Percentiles rank a stretch among this genome's conserved stretches.
Conservation (phyloP, 257 asterid genomes). For the Penstemon davidsonii region DNA sequence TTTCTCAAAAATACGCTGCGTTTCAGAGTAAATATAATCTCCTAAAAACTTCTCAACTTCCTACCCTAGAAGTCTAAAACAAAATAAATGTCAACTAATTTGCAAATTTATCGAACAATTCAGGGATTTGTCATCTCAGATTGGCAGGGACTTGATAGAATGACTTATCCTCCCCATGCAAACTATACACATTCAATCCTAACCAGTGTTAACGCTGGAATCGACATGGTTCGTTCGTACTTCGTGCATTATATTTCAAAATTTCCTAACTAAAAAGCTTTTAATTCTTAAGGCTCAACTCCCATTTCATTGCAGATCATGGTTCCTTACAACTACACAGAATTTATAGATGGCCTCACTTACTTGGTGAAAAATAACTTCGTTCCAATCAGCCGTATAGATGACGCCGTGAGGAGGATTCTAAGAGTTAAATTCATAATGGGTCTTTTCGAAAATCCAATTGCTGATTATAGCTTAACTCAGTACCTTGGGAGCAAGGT, state of each 20-base stretch:
- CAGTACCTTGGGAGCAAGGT: constrained; percentile 26
- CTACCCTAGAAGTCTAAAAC: background rate
- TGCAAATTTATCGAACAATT: background rate
- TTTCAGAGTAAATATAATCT: constrained; percentile 42
- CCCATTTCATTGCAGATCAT: constrained; percentile 13
- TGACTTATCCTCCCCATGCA: constrained; percentile 41
- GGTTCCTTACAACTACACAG: constrained; percentile 24
- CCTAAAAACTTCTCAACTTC: background rate
- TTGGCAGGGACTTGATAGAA: constrained; percentile 42
- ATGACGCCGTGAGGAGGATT: constrained; percentile 28
- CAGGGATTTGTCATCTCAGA: constrained; percentile 56
- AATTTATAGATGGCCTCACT: constrained; percentile 21
- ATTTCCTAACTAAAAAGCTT: background rate
- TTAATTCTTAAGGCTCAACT: background rate
- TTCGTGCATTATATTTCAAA: background rate
- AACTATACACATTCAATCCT: constrained; percentile 46
- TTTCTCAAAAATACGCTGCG: constrained; percentile 56
- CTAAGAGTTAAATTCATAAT: constrained; percentile 24
- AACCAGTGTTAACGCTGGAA: constrained; percentile 43
- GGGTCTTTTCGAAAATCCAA: constrained; percentile 28
- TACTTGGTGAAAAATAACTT: constrained; percentile 20
- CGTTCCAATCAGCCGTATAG: constrained; percentile 20
- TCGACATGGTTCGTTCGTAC: constrained; percentile 53
- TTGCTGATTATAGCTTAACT: constrained; percentile 24
- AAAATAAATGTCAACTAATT: background rate